A percentile compares a stretch with the other conserved stretches of the same genome.
Conservation (phyloP, 2,329 filamentous ascomycete species). For the Nigrospora osmanthi region DNA sequence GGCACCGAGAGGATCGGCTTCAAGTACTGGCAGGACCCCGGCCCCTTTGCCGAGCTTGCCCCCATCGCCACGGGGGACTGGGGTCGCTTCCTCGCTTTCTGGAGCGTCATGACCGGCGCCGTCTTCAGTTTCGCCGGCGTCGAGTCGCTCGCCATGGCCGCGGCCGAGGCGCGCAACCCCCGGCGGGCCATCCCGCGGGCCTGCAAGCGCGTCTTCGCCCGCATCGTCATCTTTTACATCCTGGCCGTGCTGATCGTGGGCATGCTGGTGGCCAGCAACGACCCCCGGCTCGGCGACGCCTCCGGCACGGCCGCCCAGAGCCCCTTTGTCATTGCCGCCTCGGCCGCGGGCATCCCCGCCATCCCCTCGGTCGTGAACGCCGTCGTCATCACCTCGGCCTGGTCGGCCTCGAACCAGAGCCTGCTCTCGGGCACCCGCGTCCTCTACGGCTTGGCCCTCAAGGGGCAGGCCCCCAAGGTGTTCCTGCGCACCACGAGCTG, state of each 20-base stretch:
- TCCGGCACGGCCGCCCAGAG: slow-evolving; percentile 59
- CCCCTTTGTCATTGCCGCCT: slow-evolving; percentile 70
- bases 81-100: slow-evolving; percentile 58
- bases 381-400: slow-evolving; percentile 68
- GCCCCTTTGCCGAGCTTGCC: slow-evolving; percentile 52
- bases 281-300: slow-evolving; percentile 39
- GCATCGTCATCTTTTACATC: slow-evolving; percentile 75
- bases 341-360: slow-evolving; percentile 50
- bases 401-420: slow-evolving; percentile 71
- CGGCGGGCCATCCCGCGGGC: slow-evolving; percentile 68
- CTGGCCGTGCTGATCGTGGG: slow-evolving; percentile 67
- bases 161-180: slow-evolving; percentile 73
- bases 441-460: slow-evolving; percentile 63
- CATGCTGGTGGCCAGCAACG: slow-evolving; percentile 70
- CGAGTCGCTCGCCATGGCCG: slow-evolving; percentile 70
- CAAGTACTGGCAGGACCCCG: slow-evolving; percentile 60
- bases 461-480: slow-evolving; percentile 64
- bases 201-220: slow-evolving; percentile 75
- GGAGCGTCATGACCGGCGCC: slow-evolving; percentile 43
- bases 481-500: slow-evolving; percentile 49
- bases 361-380: slow-evolving; percentile 65
- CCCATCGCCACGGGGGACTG: slow-evolving; percentile 46
- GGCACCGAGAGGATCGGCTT: slow-evolving; percentile 55
- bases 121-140: slow-evolving; percentile 74
- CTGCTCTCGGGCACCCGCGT: slow-evolving; percentile 69